phyloP scores from a whole-genome alignment of 164 flowering plant species.

The Echeveria elegans region DNA sequence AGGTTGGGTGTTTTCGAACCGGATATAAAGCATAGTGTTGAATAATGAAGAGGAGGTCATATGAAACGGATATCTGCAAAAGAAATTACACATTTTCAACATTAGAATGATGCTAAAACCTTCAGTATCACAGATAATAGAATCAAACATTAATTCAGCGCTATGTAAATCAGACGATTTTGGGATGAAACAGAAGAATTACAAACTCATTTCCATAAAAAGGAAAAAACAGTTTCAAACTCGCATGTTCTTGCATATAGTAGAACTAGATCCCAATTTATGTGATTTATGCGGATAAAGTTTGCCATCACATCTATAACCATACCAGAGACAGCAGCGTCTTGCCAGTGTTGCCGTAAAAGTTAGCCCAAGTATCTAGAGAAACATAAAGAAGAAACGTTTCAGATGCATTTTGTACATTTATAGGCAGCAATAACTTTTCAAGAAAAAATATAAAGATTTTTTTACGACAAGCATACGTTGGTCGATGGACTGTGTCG shows the following conservation, averaged over 20 bases:
- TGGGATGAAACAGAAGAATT: no score
- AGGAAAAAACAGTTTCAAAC: no score
- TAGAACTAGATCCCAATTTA: not conserved
- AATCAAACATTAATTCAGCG: no score
- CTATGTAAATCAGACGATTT: no score
- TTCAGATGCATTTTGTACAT: not conserved
- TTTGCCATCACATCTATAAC: not conserved
- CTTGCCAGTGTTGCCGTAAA: constrained; percentile 84
- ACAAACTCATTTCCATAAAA: no score
- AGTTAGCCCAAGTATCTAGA: constrained; percentile 74
- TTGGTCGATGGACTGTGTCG: constrained; percentile 84
- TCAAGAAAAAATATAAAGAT: not conserved
- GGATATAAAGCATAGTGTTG: constrained; percentile 79
- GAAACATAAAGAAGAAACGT: not conserved
- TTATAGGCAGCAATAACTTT: no score
- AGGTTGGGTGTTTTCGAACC: constrained; percentile 16
- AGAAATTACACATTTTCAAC: not conserved
- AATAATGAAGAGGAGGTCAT: constrained; percentile 63
- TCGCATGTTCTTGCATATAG: not conserved
- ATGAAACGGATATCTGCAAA: constrained; percentile 60
- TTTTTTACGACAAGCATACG: constrained; percentile 24
- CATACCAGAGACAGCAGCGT: constrained; percentile 74
- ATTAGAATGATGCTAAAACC: not conserved
- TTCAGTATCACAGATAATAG: not conserved
- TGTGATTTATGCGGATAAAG: no score